A percentile compares a stretch with the other conserved stretches of the same genome.
Conservation (phyloP, 1,284 basidiomycete genomes). For the Rhodotorula sp. region DNA sequence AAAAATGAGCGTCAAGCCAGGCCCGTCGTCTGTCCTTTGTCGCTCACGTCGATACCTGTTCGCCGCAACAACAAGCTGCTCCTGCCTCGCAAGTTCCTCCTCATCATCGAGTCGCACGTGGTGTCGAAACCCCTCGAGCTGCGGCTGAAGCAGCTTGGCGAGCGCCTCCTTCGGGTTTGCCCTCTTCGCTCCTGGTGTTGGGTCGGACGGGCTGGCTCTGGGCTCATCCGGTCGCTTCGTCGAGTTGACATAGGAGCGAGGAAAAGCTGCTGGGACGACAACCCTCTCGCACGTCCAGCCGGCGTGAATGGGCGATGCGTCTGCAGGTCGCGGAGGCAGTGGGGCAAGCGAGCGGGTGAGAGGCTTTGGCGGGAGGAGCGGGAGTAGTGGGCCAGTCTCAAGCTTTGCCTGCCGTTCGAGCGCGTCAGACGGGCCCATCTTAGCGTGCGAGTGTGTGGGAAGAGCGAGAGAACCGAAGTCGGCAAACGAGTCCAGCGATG, state of each 20-base stretch:
- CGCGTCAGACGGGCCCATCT: neutral
- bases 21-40: neutral
- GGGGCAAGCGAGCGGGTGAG: constrained; percentile 11
- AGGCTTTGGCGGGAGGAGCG: constrained; percentile 22
- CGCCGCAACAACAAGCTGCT: constrained; percentile 31
- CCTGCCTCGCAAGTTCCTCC: constrained; percentile 21
- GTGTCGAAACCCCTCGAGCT: constrained; percentile 18
- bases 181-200: neutral
- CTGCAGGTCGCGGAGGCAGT: constrained; percentile 13
- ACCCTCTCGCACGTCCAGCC: constrained; percentile 30
- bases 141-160: constrained; percentile 13
- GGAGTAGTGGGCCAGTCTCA: constrained; percentile 20
- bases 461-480: neutral
- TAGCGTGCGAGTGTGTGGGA: neutral
- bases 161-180: constrained; percentile 13
- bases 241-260: constrained; percentile 15
- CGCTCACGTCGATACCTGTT: constrained; percentile 26
- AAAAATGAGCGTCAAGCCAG: constrained; percentile 63
- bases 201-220: neutral
- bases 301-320: constrained; percentile 9
- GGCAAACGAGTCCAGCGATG: neutral
- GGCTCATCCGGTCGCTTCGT: constrained; percentile 5
- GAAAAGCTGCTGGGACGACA: constrained; percentile 36
- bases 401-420: constrained; percentile 7
- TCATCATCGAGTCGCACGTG: constrained; percentile 5